Conservation (phyloP, 1,139 yeast species). For the Zygoascus hellenicus region DNA sequence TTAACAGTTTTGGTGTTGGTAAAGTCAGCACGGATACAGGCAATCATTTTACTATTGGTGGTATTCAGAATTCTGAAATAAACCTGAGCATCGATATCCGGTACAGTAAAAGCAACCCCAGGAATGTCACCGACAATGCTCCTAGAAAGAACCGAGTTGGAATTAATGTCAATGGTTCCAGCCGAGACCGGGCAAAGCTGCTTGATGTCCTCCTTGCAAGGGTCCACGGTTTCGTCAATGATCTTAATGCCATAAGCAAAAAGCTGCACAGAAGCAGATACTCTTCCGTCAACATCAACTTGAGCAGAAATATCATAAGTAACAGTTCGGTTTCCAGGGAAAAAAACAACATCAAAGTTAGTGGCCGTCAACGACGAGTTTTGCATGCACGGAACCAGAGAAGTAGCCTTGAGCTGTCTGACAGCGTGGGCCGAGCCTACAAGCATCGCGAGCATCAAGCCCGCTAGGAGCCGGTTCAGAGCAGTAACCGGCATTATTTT, state of each 20-base stretch:
- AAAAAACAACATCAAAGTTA: constrained; percentile 67
- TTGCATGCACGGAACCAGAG: constrained; percentile 90
- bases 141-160: constrained; percentile 44
- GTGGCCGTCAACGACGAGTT: constrained; percentile 81
- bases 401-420: constrained; percentile 30
- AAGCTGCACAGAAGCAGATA: constrained; percentile 62
- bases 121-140: constrained; percentile 57
- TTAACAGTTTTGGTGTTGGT: constrained; percentile 89
- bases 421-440: constrained; percentile 18
- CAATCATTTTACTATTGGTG: constrained; percentile 43
- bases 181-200: constrained; percentile 76
- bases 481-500: not conserved
- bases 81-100: constrained; percentile 93
- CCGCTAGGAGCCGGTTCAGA: not conserved
- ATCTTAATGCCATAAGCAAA: constrained; percentile 79
- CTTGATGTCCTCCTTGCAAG: constrained; percentile 51
- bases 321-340: constrained; percentile 59
- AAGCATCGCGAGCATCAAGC: constrained; percentile 1
- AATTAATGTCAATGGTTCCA: constrained; percentile 73
- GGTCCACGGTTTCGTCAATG: constrained; percentile 49
- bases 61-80: constrained; percentile 55
- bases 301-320: constrained; percentile 69
- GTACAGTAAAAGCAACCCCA: constrained; percentile 78
- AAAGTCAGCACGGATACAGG: constrained; percentile 85
- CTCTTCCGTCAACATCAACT: constrained; percentile 67